phyloP scores from a whole-genome alignment of 2,329 filamentous ascomycete genomes.

The Colletotrichum paranaense region DNA sequence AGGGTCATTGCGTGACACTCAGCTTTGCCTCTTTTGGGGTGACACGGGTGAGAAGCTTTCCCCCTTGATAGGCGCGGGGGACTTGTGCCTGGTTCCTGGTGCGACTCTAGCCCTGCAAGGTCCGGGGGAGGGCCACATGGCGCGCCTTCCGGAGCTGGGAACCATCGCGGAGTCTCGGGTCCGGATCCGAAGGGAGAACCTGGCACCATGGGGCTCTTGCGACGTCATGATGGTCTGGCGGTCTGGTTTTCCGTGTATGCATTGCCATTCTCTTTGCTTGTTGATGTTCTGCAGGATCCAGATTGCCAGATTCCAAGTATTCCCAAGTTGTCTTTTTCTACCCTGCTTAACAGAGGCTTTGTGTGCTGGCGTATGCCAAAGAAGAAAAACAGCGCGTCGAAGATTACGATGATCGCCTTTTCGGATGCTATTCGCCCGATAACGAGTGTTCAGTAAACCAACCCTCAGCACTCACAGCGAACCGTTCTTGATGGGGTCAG shows the following conservation, averaged over 20 bases:
- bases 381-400: too few species aligned
- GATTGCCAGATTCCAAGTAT: neutral
- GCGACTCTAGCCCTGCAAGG: neutral
- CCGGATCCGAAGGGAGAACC: slow-evolving; percentile 12
- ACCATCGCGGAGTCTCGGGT: slow-evolving; percentile 15
- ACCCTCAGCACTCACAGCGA: too few species aligned
- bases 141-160: neutral
- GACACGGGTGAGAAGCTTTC: neutral
- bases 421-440: too few species aligned
- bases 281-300: neutral
- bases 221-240: slow-evolving; percentile 13
- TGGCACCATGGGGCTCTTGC: neutral
- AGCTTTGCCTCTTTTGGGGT: slow-evolving; percentile 1
- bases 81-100: slow-evolving; percentile 16
- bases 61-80: neutral
- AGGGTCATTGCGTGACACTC: slow-evolving; percentile 22
- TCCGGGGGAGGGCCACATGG: slow-evolving; percentile 5
- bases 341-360: neutral
- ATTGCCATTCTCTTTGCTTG: neutral
- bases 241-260: slow-evolving; percentile 5
- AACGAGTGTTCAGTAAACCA: too few species aligned
- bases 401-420: too few species aligned
- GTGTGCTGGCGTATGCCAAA: too few species aligned
- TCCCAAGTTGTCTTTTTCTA: too few species aligned
- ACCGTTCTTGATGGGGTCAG: neutral